Evolutionary conservation across 768 basidiomycete genomes (phyloP), one percentile per base, ranked within the genome.

Genomic region (Mycena vulgaris): DNA sequence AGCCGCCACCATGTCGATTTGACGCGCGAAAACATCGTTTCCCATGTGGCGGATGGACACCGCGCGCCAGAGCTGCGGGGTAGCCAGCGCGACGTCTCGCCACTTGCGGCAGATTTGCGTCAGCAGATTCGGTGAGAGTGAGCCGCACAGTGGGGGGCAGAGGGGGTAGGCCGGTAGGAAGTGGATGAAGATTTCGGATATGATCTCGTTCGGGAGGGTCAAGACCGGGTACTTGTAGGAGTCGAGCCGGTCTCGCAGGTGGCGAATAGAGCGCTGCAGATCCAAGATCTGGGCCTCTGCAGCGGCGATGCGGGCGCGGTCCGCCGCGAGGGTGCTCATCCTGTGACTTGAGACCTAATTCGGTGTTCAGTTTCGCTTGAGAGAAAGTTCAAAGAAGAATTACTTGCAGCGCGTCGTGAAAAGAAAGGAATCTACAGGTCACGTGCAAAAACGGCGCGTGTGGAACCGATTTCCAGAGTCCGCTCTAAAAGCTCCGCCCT

Each of bases 141-240:
- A 2, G n/a, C 64, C 64, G 2, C 5, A 21, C 1, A 58, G 10
- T 2, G 56, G 64, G 0, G 64, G 56, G 23, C 31, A 37, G 8
- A 16, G 14, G 10, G 64, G 56, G 30, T 56, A 65, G 52, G 45
- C 40, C 21, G 63, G 42, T 9, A 66, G 42, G 47, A 66, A 57
- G n/a, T 66, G 55, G 8, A 66, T 14, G 47, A 66, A 66, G 47
- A 57, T 49, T 25, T 66, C 64, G 35, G 64, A 66, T 2, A 66
- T 21, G 28, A 66, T 57, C 30, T 65, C 63, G 55, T 65, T 65
- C n/a, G 63, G 63, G 17, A 65, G 35, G 5, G 42, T 56, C 19
- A 65, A n/a, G 33, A 58, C 64, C 11, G 47, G 47, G 47, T 48
- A 48, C 9, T 48, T 48, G n/a, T 48, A 48, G 3, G 8, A 23